Base-by-base conservation (phyloP, 2,329 filamentous ascomycete species). In the Ophiostoma sp. region DNA sequence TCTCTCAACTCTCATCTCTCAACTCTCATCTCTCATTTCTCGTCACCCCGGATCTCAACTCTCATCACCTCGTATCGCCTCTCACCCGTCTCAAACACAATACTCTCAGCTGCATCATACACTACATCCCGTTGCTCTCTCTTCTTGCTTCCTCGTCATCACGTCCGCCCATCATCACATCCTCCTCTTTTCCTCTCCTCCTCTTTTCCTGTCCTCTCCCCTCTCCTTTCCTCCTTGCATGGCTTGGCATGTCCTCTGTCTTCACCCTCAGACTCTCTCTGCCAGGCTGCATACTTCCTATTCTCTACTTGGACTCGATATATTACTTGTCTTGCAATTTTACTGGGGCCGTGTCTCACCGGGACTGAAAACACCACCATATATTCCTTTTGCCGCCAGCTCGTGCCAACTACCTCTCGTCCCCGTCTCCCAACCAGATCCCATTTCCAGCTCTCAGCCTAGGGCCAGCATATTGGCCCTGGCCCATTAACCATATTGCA, bases 241-340 rank as follows among this genome's bases (percentile, higher is more conserved):
- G 49, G 27, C 49, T 55, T 55, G 49, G 49, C 49, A 27, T 36
- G 49, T 14, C 18, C 49, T 27, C 49, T 27, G n/a, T 55, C 49
- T 55, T 55, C 49, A 55, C 49, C 27, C 27, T 27, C 27, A 27
- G 27, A 27, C 27, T 27, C 27, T 1, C 27, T 27, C 27, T 27
- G 27, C 27, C 27, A 27, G 47, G 18, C 47, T 27, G 47, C 47
- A 52, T 52, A 52, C 16, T 52, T 18, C 18, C 47, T 18, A 9
- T 52, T n/a, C 3, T 52, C 47, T 52, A 52, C 49, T 55, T 55
- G 49, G 45, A 55, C 49, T 55, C 49, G 49, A 27, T 55, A 55
- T 55, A 55, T 55, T 55, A 55, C 49, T 27, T 55, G 49, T 55
- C 49, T 55, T 55, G 27, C 27, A 27, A 55, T 18, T 14, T 55